Evolutionary conservation across 2,329 filamentous ascomycete genomes (phyloP).

Genomic region (Cercospora zeae-maydis): DNA sequence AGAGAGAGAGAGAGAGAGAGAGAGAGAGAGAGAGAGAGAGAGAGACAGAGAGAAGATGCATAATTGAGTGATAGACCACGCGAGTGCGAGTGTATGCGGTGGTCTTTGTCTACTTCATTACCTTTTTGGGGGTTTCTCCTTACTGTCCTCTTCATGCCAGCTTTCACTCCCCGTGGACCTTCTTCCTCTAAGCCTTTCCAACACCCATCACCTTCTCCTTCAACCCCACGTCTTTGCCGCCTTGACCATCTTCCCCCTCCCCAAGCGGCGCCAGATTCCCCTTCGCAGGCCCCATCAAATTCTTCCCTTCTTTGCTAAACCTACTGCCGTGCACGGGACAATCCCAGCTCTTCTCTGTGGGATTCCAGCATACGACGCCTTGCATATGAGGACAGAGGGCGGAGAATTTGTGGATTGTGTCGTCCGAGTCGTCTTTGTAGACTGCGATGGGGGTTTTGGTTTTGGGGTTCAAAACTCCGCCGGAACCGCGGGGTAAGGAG

Average conservation of each 20-base stretch:
- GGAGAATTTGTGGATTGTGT: conserved; percentile 48
- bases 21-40: neutral
- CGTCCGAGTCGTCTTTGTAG: conserved; percentile 52
- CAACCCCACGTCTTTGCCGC: neutral
- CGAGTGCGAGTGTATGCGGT: neutral
- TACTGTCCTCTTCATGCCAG: neutral
- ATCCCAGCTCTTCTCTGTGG: conserved; percentile 53
- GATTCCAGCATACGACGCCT: conserved; percentile 57
- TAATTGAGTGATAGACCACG: neutral
- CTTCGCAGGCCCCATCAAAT: conserved; percentile 40
- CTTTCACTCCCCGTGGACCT: too few relatives aligned
- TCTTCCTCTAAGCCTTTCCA: neutral
- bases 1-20: neutral
- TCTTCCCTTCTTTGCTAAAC: conserved; percentile 42
- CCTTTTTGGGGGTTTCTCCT: neutral
- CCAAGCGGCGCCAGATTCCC: neutral
- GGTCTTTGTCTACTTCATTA: neutral
- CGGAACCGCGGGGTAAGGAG: conserved; percentile 49
- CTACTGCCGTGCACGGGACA: conserved; percentile 50
- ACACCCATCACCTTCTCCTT: neutral
- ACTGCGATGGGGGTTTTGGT: conserved; percentile 50
- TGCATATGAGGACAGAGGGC: conserved; percentile 57
- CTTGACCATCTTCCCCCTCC: neutral
- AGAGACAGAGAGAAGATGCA: neutral
- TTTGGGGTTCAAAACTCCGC: conserved; percentile 51